These are phyloP conservation scores for Lichtheimia corymbifera DNA, from an alignment of 371 early-diverging fungal genomes.

Conservation along the genomic window DNA sequence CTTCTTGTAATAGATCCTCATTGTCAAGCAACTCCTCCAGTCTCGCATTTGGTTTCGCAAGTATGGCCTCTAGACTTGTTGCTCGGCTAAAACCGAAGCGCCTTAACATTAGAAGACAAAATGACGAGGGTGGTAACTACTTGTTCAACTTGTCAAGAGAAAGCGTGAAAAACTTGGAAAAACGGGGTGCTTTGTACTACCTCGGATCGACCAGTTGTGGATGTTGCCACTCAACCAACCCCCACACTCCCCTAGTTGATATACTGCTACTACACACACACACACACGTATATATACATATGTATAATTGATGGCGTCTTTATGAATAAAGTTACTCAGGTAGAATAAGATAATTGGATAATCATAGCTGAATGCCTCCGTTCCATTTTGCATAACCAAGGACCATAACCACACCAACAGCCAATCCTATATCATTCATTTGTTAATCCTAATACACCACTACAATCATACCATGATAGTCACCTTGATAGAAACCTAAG, in stretches of 20 bases:
- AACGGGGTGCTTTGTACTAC: constrained; percentile 3
- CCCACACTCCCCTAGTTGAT: no score
- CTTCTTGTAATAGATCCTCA: constrained; percentile 23
- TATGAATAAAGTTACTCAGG: no score
- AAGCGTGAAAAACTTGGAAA: background rate
- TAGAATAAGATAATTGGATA: background rate
- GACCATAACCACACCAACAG: constrained; percentile 19
- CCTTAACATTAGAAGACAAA: constrained; percentile 16
- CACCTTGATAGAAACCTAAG: constrained; percentile 41
- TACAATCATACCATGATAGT: background rate
- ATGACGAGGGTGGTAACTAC: background rate
- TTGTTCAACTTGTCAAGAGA: no score
- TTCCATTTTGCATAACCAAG: constrained; percentile 23
- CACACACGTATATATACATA: no score
- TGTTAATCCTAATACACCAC: background rate
- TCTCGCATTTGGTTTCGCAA: constrained; percentile 19
- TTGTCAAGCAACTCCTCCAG: constrained; percentile 18
- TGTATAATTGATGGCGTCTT: no score
- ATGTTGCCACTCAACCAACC: background rate
- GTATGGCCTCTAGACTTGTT: constrained; percentile 9
- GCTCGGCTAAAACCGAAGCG: constrained; percentile 19
- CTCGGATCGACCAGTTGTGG: background rate
- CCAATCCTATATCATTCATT: constrained; percentile 10
- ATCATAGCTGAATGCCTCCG: constrained; percentile 18
- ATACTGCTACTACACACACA: no score